Conservation (phyloP, 768 basidiomycete genomes). For the Boletus eberwhitei region DNA sequence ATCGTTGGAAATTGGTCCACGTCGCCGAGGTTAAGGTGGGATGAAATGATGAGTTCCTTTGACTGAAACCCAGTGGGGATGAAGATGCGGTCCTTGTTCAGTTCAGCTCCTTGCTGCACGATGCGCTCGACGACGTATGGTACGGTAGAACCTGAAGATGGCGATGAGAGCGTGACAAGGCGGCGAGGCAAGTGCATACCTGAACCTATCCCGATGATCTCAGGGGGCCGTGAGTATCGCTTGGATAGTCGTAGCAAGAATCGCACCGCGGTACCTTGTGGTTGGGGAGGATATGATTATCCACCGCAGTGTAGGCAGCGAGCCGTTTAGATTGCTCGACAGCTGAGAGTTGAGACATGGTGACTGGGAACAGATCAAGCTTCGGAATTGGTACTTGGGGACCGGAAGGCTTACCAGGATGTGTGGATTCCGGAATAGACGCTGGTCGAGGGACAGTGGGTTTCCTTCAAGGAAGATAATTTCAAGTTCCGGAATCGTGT, state of each 20-base stretch:
- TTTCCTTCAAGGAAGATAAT: slow-evolving; percentile 6
- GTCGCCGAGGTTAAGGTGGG: slow-evolving; percentile 77
- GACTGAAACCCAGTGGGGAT: slow-evolving; percentile 97
- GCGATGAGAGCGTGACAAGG: not conserved
- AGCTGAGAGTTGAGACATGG: slow-evolving; percentile 31
- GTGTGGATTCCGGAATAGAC: slow-evolving; percentile 4
- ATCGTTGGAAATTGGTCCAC: slow-evolving; percentile 84
- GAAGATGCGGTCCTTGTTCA: slow-evolving; percentile 81
- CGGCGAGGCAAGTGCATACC: slow-evolving; percentile 38
- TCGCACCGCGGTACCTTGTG: slow-evolving; percentile 62
- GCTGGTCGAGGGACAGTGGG: slow-evolving; percentile 5
- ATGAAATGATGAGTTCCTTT: slow-evolving; percentile 86
- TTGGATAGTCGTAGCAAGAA: not conserved
- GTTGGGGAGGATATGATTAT: slow-evolving; percentile 76
- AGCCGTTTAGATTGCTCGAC: slow-evolving; percentile 85
- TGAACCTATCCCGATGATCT: slow-evolving; percentile 89
- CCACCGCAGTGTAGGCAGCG: slow-evolving; percentile 93
- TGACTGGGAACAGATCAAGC: slow-evolving; percentile 1
- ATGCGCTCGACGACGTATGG: slow-evolving; percentile 97
- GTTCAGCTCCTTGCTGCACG: slow-evolving; percentile 69
- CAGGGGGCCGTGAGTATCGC: not conserved
- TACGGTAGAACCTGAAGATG: slow-evolving; percentile 75
- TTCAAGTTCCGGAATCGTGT: not conserved
- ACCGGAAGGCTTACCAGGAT: slow-evolving; percentile 6
- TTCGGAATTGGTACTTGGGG: not conserved